phyloP scores from a whole-genome alignment of 1,284 basidiomycete species.

The Ustilago curta region DNA sequence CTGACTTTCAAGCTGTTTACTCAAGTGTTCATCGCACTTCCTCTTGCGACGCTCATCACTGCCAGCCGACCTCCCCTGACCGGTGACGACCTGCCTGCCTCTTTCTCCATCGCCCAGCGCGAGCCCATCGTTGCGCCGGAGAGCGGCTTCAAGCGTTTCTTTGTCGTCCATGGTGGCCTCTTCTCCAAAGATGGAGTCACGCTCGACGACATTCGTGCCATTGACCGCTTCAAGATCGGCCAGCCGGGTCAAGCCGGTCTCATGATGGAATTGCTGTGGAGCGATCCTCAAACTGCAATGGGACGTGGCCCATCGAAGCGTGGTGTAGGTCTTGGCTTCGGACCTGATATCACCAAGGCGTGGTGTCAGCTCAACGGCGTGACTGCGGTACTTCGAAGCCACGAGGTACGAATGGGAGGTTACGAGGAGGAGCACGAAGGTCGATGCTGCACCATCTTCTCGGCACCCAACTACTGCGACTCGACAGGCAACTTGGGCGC shows the following conservation, averaged over 20 bases:
- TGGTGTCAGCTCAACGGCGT: conserved; percentile 91
- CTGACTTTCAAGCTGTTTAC: conserved; percentile 67
- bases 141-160: conserved; percentile 83
- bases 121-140: conserved; percentile 81
- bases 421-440: conserved; percentile 91
- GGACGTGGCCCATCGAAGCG: conserved; percentile 98
- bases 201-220: conserved; percentile 88
- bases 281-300: conserved; percentile 88
- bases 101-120: conserved; percentile 58
- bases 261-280: conserved; percentile 80
- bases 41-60: conserved; percentile 86
- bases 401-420: conserved; percentile 91
- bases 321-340: conserved; percentile 94
- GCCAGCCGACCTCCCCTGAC: conserved; percentile 76
- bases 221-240: conserved; percentile 81
- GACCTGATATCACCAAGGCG: conserved; percentile 75
- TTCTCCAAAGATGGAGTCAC: conserved; percentile 95
- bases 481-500: conserved; percentile 72
- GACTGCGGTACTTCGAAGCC: conserved; percentile 90
- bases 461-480: conserved; percentile 69
- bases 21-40: conserved; percentile 70
- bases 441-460: conserved; percentile 82
- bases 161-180: conserved; percentile 90
- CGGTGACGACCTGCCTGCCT: conserved; percentile 50
- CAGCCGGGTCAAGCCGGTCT: conserved; percentile 95